A percentile compares a stretch with the other conserved stretches of the same genome.
phyloP scores from a whole-genome alignment of 2,329 filamentous ascomycete species.

The Furcasterigmium furcatum region DNA sequence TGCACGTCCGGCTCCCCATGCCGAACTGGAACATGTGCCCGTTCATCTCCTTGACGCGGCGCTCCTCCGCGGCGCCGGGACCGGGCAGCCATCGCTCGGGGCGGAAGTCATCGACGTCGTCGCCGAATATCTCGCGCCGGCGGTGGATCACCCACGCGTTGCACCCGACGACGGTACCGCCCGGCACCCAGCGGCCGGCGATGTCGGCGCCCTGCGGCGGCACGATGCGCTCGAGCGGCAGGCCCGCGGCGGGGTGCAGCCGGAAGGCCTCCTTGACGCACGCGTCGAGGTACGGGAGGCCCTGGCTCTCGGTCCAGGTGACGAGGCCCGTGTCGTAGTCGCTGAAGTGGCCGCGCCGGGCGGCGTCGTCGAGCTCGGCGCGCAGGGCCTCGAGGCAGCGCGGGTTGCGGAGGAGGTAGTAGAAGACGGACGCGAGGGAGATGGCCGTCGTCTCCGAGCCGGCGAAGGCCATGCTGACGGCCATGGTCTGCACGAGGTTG shows the following conservation, averaged over 20 bases:
- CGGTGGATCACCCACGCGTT: conserved; percentile 75
- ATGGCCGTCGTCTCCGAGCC: conserved; percentile 81
- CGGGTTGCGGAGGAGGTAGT: conserved; percentile 67
- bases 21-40: conserved; percentile 72
- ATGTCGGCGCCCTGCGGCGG: conserved; percentile 63
- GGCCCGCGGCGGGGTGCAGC: conserved; percentile 69
- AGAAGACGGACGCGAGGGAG: conserved; percentile 67
- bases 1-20: conserved; percentile 67
- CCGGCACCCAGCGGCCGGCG: conserved; percentile 57
- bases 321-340: conserved; percentile 57
- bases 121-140: conserved; percentile 63
- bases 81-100: conserved; percentile 65
- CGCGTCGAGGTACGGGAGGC: conserved; percentile 72
- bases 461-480: conserved; percentile 70
- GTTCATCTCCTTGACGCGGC: conserved; percentile 62
- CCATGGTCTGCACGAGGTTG: conserved; percentile 65
- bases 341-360: conserved; percentile 44
- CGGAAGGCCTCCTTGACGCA: conserved; percentile 77
- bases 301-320: conserved; percentile 66
- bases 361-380: conserved; percentile 60
- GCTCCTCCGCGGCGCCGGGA: conserved; percentile 39
- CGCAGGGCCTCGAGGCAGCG: conserved; percentile 50
- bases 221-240: conserved; percentile 71
- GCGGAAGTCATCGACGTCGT: conserved; percentile 61
- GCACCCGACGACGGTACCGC: conserved; percentile 71